These are phyloP conservation scores for Cladophialophora immunda DNA, from an alignment of 2,329 filamentous ascomycete species.

Conservation along the genomic window DNA sequence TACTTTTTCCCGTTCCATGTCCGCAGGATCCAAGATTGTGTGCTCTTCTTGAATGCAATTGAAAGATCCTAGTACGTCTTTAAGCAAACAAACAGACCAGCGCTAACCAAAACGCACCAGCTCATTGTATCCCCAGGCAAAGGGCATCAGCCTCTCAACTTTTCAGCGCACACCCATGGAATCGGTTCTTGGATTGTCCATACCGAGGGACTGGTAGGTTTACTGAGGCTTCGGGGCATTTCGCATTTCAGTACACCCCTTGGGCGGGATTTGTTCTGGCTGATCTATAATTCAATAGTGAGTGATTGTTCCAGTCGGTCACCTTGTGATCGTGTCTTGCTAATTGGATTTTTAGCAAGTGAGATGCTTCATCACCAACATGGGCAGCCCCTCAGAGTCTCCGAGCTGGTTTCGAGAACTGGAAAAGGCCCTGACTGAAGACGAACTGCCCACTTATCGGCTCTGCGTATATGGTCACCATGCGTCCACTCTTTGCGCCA, in stretches of 20 bases:
- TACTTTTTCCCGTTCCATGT: background rate
- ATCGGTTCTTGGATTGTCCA: slow-evolving; percentile 32
- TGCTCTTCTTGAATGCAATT: background rate
- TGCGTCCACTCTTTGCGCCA: slow-evolving; percentile 26
- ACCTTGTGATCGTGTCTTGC: background rate
- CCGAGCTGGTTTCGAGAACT: slow-evolving; percentile 30
- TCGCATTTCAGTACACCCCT: slow-evolving; percentile 16
- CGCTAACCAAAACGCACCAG: slow-evolving; percentile 15
- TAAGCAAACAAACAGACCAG: background rate
- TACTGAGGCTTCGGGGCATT: slow-evolving; percentile 32
- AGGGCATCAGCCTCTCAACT: background rate
- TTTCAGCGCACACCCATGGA: background rate
- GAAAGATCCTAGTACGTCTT: background rate
- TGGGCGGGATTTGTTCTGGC: slow-evolving; percentile 32
- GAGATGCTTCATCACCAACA: slow-evolving; percentile 28
- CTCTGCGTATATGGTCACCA: slow-evolving; percentile 28
- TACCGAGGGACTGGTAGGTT: slow-evolving; percentile 30
- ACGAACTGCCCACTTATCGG: slow-evolving; percentile 23
- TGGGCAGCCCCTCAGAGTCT: slow-evolving; percentile 31
- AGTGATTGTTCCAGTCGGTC: background rate
- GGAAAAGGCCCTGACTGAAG: slow-evolving; percentile 15
- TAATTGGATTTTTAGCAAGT: slow-evolving; percentile 27
- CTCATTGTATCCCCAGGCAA: slow-evolving; percentile 24
- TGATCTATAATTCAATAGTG: slow-evolving; percentile 30
- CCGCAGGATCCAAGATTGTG: background rate